Conservation (phyloP, 352 stramenopile genomes). For the Elongisporangium anandrum region DNA sequence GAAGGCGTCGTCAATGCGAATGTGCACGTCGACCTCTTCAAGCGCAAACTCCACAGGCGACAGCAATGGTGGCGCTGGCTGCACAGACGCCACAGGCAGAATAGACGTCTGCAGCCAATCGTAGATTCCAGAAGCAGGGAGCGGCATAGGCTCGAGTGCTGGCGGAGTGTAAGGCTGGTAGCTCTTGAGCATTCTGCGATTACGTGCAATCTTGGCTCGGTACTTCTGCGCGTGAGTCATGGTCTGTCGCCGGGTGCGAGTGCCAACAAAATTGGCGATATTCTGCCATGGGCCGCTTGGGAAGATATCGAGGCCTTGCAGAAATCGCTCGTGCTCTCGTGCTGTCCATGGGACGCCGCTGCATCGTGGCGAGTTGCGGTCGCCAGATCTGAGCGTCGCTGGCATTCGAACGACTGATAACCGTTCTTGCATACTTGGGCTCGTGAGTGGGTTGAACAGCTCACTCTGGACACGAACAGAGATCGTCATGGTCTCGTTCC, state of each 20-base stretch:
- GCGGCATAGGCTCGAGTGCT: background rate
- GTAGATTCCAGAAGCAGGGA: background rate
- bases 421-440: background rate
- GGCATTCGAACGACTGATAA: background rate
- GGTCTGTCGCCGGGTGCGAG: slow-evolving; percentile 62
- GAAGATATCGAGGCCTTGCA: slow-evolving; percentile 6
- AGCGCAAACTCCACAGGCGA: background rate
- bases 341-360: slow-evolving; percentile 7
- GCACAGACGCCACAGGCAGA: background rate
- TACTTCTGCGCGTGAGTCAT: slow-evolving; percentile 53
- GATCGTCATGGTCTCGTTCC: background rate
- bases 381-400: background rate
- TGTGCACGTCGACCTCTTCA: background rate
- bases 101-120: background rate
- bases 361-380: background rate
- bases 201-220: background rate
- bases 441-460: background rate
- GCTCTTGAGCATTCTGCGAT: background rate
- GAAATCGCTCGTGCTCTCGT: slow-evolving; percentile 7
- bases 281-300: slow-evolving; percentile 6
- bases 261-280: slow-evolving; percentile 8
- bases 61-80: background rate
- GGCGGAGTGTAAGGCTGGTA: background rate
- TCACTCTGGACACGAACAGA: background rate
- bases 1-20: background rate